Evolutionary conservation across 2,329 filamentous ascomycete genomes (phyloP).

Genomic region (Calcarisporium arbuscula): DNA sequence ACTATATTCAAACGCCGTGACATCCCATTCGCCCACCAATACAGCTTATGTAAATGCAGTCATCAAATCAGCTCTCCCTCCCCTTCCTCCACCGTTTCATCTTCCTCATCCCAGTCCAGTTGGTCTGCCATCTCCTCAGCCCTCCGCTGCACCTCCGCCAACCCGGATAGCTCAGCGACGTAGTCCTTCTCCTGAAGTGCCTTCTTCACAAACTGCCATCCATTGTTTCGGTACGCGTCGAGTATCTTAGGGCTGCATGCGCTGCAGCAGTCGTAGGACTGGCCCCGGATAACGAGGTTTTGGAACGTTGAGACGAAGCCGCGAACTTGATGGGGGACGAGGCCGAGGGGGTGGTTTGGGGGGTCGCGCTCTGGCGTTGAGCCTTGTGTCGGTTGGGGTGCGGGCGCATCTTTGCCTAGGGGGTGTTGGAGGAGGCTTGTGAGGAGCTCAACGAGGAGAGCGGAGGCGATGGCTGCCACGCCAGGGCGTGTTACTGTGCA

Average conservation of each 20-base stretch:
- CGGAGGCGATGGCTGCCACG: slow-evolving; percentile 85
- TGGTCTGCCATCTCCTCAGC: slow-evolving; percentile 46
- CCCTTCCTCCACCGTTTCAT: slow-evolving; percentile 40
- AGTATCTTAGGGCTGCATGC: slow-evolving; percentile 70
- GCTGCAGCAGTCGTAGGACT: slow-evolving; percentile 74
- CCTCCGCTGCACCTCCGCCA: slow-evolving; percentile 62
- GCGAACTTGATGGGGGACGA: slow-evolving; percentile 74
- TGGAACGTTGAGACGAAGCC: slow-evolving; percentile 70
- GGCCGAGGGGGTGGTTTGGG: slow-evolving; percentile 54
- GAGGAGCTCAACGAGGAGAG: slow-evolving; percentile 82
- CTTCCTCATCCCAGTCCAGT: slow-evolving; percentile 58
- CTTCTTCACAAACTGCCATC: slow-evolving; percentile 71
- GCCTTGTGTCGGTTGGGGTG: slow-evolving; percentile 39
- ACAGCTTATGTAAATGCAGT: too few relatives aligned
- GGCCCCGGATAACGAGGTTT: slow-evolving; percentile 65
- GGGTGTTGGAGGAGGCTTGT: slow-evolving; percentile 86
- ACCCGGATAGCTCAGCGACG: slow-evolving; percentile 67
- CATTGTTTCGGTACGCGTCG: slow-evolving; percentile 57
- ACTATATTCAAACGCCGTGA: too few relatives aligned
- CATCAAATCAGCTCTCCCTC: slow-evolving; percentile 46
- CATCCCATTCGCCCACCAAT: too few relatives aligned
- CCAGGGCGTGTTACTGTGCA: slow-evolving; percentile 95
- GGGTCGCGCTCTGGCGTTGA: slow-evolving; percentile 47
- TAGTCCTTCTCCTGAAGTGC: slow-evolving; percentile 71
- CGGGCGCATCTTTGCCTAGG: slow-evolving; percentile 54